These are phyloP conservation scores for Paracorniculantispora psalliotae DNA, from an alignment of 2,329 filamentous ascomycete species.

Conservation along the genomic window DNA sequence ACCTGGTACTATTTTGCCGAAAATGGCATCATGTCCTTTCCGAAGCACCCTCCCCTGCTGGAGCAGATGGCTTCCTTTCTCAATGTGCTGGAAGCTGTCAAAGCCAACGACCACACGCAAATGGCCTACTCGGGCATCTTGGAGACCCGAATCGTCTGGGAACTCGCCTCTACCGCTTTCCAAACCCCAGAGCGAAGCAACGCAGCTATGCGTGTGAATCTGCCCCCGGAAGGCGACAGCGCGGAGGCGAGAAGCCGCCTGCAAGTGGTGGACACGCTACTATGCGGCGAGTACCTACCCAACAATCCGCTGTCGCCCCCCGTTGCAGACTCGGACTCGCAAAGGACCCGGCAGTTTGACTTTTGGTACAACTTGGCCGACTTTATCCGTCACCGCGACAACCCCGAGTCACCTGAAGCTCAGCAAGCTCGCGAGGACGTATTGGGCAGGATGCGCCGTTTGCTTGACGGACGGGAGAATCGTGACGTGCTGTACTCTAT, in stretches of 20 bases:
- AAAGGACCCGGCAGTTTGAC: slow-evolving; percentile 59
- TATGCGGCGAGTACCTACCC: slow-evolving; percentile 64
- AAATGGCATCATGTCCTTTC: slow-evolving; percentile 41
- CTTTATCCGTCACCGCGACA: slow-evolving; percentile 55
- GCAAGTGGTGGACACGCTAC: slow-evolving; percentile 67
- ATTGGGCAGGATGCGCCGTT: slow-evolving; percentile 59
- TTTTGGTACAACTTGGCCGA: slow-evolving; percentile 80
- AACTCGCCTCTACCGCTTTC: slow-evolving; percentile 48
- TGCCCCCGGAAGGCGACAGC: slow-evolving; percentile 53
- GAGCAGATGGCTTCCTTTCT: slow-evolving; percentile 65
- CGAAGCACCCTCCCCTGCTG: slow-evolving; percentile 52
- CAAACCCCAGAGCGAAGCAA: slow-evolving; percentile 33
- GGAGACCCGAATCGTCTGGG: slow-evolving; percentile 57
- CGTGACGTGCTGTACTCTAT: slow-evolving; percentile 88
- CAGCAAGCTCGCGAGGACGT: slow-evolving; percentile 58
- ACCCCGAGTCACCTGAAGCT: slow-evolving; percentile 39
- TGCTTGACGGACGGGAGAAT: slow-evolving; percentile 78
- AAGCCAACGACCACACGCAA: slow-evolving; percentile 44
- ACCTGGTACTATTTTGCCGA: slow-evolving; percentile 66
- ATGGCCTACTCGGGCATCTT: slow-evolving; percentile 50
- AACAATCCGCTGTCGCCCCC: slow-evolving; percentile 51
- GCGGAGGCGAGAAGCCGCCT: slow-evolving; percentile 65
- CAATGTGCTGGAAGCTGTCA: slow-evolving; percentile 44
- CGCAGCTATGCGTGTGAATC: slow-evolving; percentile 25
- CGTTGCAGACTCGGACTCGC: slow-evolving; percentile 46